Evolutionary conservation across 2,329 filamentous ascomycete species (phyloP), one percentile per base, ranked within the genome.

Genomic region (Fusarium nurragi): DNA sequence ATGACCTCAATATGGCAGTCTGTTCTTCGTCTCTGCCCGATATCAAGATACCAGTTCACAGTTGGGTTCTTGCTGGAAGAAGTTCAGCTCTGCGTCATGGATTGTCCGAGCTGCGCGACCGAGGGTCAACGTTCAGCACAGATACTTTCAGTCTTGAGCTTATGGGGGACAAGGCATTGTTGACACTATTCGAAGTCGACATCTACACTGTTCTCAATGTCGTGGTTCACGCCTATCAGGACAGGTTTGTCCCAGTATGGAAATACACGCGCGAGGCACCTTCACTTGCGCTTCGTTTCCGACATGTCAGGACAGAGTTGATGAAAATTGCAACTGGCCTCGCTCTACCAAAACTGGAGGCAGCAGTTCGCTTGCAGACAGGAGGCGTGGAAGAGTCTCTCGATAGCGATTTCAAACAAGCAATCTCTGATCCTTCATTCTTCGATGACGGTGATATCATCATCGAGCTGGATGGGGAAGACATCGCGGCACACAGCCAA

Each of bases 231-330:
- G 74, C 90, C 9, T 98, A 98, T 74, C 89, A 88, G 7, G 95
- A 98, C 73, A 83, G 81, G 5, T 79, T 94, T 16, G 83, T 97
- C 28, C 92, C 95, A 58, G 90, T 94, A 18, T 98, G 95, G 95
- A 91, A 94, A 66, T 89, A 90, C 63, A 89, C 89, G 6, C 86
- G 85, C 8, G 85, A 88, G 62, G 85, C 87, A 19, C 86, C 88
- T 4, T 79, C 86, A 12, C 80, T 90, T 73, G 89, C 91, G 1
- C 84, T 86, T 68, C 85, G 91, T 37, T 97, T 93, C 74, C 90
- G 93, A 22, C 88, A 94, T 71, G 84, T 97, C 18, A 89, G 94
- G 19, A 84, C 82, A 1, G 94, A 98, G 73, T 80, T 98, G n/a
- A 95, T 97, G 89, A 94, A 88, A 65, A 70, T 94, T n/a, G 90